Evolutionary conservation across 768 basidiomycete species (phyloP).

Genomic region (Collybia sordida): DNA sequence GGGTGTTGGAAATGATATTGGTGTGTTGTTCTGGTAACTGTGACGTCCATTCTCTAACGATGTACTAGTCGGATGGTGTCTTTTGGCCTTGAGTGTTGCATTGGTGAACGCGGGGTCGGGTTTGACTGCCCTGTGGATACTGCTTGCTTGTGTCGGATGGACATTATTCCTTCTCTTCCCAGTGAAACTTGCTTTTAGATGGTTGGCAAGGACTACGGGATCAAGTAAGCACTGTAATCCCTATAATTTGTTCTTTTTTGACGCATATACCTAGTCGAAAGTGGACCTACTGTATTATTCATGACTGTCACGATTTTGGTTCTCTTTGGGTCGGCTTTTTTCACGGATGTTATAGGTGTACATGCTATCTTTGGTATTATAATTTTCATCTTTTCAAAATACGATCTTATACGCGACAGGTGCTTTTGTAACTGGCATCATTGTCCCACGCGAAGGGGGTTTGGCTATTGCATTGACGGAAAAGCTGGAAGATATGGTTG

Average conservation of each 20-base stretch:
- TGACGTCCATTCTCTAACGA: not conserved
- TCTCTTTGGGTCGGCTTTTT: constrained; percentile 85
- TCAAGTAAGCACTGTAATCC: constrained; percentile 43
- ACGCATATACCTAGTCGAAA: constrained; percentile 43
- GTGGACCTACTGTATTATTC: constrained; percentile 83
- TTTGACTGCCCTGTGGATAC: constrained; percentile 80
- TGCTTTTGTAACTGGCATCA: constrained; percentile 78
- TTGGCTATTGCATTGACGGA: constrained; percentile 87
- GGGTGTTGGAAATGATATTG: constrained; percentile 86
- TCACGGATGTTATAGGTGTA: constrained; percentile 91
- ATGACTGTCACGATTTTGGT: constrained; percentile 84
- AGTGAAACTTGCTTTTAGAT: constrained; percentile 57
- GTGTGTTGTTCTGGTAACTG: constrained; percentile 24
- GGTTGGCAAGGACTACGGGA: constrained; percentile 77
- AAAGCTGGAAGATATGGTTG: constrained; percentile 94
- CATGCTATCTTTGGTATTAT: constrained; percentile 82
- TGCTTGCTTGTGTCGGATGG: constrained; percentile 82
- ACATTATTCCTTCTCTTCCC: constrained; percentile 73
- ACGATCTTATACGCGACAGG: constrained; percentile 31
- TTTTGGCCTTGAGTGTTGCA: constrained; percentile 89
- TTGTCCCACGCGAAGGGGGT: constrained; percentile 86
- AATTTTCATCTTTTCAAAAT: not conserved
- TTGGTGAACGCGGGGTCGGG: constrained; percentile 88
- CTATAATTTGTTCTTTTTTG: not conserved
- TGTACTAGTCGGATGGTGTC: constrained; percentile 69